Evolutionary conservation across 306 rosid genomes (phyloP).

Genomic region (Cicer yamashitae): DNA sequence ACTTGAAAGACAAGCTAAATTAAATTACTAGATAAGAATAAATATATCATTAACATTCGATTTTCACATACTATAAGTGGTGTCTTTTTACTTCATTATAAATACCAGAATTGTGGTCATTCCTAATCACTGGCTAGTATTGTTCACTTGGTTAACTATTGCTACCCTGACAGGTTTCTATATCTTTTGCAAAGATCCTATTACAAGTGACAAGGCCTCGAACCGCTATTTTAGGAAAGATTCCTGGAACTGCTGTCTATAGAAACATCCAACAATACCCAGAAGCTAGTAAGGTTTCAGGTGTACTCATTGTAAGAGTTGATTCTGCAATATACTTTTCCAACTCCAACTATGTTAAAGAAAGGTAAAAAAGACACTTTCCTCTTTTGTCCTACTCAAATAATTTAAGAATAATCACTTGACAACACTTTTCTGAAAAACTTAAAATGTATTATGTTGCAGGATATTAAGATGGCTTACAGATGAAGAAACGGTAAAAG

Average conservation of each 20-base stretch:
- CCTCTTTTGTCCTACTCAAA: constrained; percentile 13
- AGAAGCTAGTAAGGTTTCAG: constrained; percentile 76
- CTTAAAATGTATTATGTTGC: constrained; percentile 45
- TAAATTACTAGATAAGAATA: not conserved
- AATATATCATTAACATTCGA: not conserved
- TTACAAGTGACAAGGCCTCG: constrained; percentile 95
- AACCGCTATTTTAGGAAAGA: constrained; percentile 84
- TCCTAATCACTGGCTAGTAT: not conserved
- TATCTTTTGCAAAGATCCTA: constrained; percentile 93
- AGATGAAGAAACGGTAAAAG: constrained; percentile 79
- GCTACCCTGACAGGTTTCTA: constrained; percentile 64
- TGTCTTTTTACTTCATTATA: not conserved
- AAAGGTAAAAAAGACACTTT: constrained; percentile 64
- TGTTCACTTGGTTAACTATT: constrained; percentile 23
- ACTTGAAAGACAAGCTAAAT: not conserved
- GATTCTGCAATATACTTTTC: constrained; percentile 96
- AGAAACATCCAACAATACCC: constrained; percentile 92
- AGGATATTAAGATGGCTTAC: constrained; percentile 87
- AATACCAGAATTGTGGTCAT: not conserved
- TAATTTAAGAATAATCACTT: not conserved
- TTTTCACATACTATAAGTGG: not conserved
- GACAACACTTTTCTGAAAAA: not conserved
- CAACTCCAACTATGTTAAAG: constrained; percentile 89
- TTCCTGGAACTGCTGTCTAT: constrained; percentile 85
- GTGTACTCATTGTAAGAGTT: constrained; percentile 82